Evolutionary conservation across 257 asterid genomes (phyloP).

Genomic region (Solanum phureja): DNA sequence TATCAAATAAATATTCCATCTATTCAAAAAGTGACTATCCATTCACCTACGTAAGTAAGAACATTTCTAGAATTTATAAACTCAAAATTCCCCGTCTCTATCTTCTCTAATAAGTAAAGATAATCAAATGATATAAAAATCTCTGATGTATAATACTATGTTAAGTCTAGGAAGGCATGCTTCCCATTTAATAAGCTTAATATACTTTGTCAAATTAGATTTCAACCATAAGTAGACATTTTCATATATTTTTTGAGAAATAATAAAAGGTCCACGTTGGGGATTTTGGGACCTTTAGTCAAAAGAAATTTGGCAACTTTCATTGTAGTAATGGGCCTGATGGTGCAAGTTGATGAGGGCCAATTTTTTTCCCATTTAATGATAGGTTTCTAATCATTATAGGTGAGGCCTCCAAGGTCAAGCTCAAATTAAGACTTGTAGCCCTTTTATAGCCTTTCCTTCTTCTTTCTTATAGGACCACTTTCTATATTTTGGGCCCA

Average conservation of each 20-base stretch:
- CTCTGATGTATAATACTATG: neutral
- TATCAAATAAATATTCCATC: neutral
- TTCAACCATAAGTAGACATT: neutral
- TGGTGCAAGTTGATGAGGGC: conserved; percentile 6
- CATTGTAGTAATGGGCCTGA: neutral
- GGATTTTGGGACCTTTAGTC: neutral
- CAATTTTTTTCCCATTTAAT: neutral
- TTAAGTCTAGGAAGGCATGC: neutral
- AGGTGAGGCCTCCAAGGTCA: neutral
- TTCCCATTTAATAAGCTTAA: neutral
- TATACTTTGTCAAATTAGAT: neutral
- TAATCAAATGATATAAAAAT: neutral
- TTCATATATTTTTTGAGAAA: neutral
- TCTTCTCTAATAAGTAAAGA: neutral
- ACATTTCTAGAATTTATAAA: neutral
- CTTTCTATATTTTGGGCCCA: neutral
- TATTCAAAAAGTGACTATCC: neutral
- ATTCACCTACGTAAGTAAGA: neutral
- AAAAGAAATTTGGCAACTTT: neutral
- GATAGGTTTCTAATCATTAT: neutral
- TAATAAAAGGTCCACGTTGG: neutral
- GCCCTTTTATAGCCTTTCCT: neutral
- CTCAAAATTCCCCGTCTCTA: neutral
- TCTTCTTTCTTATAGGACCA: conserved; percentile 3
- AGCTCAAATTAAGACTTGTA: neutral